These are phyloP conservation scores for Tripterygium wilfordii DNA, from an alignment of 177 flowering plant genomes.

Conservation along the genomic window DNA sequence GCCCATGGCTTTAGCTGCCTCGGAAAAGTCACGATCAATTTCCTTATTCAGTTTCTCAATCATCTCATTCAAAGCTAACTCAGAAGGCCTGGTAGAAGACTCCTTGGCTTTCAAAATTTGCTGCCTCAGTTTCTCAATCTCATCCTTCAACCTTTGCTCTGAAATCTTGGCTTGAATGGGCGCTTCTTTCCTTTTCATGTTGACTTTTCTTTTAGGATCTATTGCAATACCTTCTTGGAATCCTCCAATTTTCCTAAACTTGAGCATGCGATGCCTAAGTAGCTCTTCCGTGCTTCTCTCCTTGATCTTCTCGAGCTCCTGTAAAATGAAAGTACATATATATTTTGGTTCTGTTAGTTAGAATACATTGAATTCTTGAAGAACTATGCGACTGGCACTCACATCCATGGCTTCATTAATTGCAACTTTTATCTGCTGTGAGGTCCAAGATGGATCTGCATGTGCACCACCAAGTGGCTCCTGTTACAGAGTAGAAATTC, in stretches of 20 bases:
- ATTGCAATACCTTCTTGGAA: constrained; percentile 62
- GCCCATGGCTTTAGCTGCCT: constrained; percentile 61
- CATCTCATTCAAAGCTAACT: constrained; percentile 45
- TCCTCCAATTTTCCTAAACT: constrained; percentile 75
- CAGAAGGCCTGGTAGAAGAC: constrained; percentile 35
- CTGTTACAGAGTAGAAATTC: constrained; percentile 28
- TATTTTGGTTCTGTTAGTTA: too few species aligned
- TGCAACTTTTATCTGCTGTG: constrained; percentile 73
- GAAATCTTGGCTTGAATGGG: constrained; percentile 27
- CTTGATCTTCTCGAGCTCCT: constrained; percentile 82
- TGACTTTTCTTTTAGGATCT: constrained; percentile 49
- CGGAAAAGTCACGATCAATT: constrained; percentile 50
- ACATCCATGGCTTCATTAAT: constrained; percentile 74
- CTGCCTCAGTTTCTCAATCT: constrained; percentile 62
- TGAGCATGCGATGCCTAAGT: constrained; percentile 52
- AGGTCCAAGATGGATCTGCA: constrained; percentile 82
- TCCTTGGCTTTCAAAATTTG: constrained; percentile 47
- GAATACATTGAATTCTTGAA: background rate
- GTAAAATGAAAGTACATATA: constrained; percentile 4
- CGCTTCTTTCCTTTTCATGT: constrained; percentile 68
- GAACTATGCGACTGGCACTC: constrained; percentile 20
- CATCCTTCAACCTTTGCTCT: constrained; percentile 43
- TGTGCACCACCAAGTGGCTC: constrained; percentile 99
- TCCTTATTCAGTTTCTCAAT: constrained; percentile 57
- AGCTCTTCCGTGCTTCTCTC: constrained; percentile 62